Base-by-base conservation (phyloP, 805 yeast species). In the Kluyveromyces aestuarii region DNA sequence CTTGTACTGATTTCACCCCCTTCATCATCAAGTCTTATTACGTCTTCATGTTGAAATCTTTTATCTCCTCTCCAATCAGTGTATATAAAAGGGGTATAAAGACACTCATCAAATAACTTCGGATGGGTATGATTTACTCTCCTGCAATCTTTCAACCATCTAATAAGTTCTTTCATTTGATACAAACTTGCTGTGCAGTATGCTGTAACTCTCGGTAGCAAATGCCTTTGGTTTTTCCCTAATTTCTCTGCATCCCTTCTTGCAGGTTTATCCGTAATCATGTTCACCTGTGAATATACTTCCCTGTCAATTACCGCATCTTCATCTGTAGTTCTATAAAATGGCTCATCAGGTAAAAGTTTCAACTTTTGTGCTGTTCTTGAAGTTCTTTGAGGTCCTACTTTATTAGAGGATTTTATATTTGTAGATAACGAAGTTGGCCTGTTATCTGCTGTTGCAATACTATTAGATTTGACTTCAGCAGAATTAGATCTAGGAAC, bases 181-280 rank as follows among this genome's bases (percentile, higher is more conserved):
- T 90, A 93, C 21, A 93, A 81, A 30, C 96, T 90, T 27, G 97
- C 89, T 0, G 98, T 91, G 68, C 98, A 91, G 63, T 89, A 93
- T 2, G 96, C 96, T 0, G 98, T 91, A 1, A 90, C 96, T 52
- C 99, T 72, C 2, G 99, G 98, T 48, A 93, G 73, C 52, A 88
- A 69, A 35, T 84, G 84, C 52, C 98, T 71, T 53, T 73, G 73
- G 36, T 69, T 67, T 63, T 90, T 93, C 3, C 96, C 96, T 50
- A 93, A 71, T 45, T 90, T 79, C 62, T 90, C 96, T 0, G 99
- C 98, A 71, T 91, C 98, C 54, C 81, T 83, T 56, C 97, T 73
- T 1, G 97, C 97, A 0, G 93, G 83, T 18, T 84, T 75, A 55
- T 91, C 97, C 35, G 83, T 87, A 53, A 90, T 90, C 52, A 84